Evolutionary conservation across 169 alveolate genomes (phyloP).

Genomic region (Eimeria acervulina): DNA sequence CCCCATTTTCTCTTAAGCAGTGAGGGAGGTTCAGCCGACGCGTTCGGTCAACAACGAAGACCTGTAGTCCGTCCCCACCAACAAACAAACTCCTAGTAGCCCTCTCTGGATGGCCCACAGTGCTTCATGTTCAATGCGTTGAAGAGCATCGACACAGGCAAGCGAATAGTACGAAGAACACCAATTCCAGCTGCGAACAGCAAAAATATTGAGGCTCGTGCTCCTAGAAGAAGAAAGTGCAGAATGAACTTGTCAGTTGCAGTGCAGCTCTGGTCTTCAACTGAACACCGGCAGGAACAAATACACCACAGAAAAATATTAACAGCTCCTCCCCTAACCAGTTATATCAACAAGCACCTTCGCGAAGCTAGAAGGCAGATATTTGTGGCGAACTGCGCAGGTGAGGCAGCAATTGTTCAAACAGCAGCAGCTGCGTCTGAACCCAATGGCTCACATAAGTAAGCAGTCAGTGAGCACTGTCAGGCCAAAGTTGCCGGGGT

Average conservation of each 20-base stretch:
- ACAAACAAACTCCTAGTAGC: not conserved
- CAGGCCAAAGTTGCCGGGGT: not conserved
- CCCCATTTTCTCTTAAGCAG: constrained; percentile 90
- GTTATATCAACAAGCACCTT: not conserved
- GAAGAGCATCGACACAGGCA: not conserved
- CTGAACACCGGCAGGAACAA: not conserved
- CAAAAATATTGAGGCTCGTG: not conserved
- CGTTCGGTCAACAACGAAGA: not conserved
- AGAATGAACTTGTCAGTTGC: not conserved
- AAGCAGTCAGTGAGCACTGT: not conserved
- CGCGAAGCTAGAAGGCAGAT: not conserved
- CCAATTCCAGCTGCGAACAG: not conserved
- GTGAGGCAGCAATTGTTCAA: too few relatives aligned
- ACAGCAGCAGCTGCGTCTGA: not conserved
- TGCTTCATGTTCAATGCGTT: not conserved
- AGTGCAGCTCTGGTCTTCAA: not conserved
- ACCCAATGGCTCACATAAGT: not conserved
- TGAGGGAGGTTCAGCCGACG: not conserved
- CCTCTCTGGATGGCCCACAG: not conserved
- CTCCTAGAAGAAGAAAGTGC: not conserved
- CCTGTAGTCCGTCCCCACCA: not conserved
- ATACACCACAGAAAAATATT: not conserved
- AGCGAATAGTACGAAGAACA: not conserved
- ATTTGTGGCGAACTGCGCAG: not conserved
- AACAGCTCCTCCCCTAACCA: not conserved